These are phyloP conservation scores for Ganoderma lucidum DNA, from an alignment of 1,284 basidiomycete genomes.

Conservation along the genomic window DNA sequence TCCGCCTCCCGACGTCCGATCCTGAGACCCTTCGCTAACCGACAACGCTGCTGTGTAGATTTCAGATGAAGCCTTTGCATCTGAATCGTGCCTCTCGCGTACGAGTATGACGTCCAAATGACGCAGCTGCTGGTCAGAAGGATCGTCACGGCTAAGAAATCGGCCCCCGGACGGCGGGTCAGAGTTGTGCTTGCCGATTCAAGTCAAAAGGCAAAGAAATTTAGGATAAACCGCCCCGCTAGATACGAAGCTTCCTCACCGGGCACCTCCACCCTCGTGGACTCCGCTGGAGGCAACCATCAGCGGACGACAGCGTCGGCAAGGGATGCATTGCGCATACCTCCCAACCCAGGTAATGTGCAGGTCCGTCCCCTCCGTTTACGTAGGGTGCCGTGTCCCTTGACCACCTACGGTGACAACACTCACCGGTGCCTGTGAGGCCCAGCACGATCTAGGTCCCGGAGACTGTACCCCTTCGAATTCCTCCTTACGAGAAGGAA, in stretches of 20 bases:
- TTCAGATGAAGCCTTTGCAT: background rate
- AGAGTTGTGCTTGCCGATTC: background rate
- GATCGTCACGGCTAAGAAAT: too few species aligned
- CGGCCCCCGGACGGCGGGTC: too few species aligned
- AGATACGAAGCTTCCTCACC: background rate
- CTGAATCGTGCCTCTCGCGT: background rate
- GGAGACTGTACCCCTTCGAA: background rate
- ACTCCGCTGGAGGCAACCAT: conserved; percentile 2
- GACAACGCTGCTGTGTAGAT: background rate
- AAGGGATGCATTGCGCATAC: background rate
- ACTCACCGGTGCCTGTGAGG: background rate
- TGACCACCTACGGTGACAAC: background rate
- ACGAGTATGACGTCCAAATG: background rate
- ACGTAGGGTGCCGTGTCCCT: background rate
- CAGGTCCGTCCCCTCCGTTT: background rate
- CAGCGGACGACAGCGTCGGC: background rate
- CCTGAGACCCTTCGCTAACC: background rate
- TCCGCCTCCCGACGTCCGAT: background rate
- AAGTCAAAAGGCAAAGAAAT: background rate
- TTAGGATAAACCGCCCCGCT: background rate
- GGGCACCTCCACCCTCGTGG: background rate
- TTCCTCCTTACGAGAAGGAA: background rate
- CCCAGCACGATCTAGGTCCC: background rate
- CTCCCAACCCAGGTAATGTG: background rate
- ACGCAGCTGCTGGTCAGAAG: background rate